Evolutionary conservation across 2,329 filamentous ascomycete genomes (phyloP), one percentile per base, ranked within the genome.

Genomic region (Penicillium sp.): DNA sequence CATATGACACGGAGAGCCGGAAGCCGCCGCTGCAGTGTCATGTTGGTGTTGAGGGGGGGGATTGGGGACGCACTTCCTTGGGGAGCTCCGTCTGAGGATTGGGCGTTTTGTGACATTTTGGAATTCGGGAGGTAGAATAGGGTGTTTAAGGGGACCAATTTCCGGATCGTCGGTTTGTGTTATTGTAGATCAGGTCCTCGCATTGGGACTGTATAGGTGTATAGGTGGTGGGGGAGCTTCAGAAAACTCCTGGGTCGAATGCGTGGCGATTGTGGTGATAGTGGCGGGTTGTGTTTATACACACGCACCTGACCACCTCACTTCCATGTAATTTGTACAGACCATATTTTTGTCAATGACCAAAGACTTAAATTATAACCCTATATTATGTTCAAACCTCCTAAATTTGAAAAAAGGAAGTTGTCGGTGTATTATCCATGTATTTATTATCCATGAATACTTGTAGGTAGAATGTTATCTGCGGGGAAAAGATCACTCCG

Each of bases 61-160:
- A 33, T 40, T 29, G 19, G 36, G 21, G 39, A 60, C 64, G 49
- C 65, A 72, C 70, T 60, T 65, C 70, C 70, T 44, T 68, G 65
- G 49, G 69, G 66, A 60, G 66, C 61, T 60, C 65, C 63, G 52
- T 65, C 68, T 59, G 68, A 66, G 62, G 69, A 64, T 64, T 67
- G 64, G 65, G 65, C 62, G 52, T 64, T 61, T 60, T 66, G 65
- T 56, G 69, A 47, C 67, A 69, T 72, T 64, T 59, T 66, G 34
- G 27, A 3, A 7, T 34, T 34, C 1, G 19, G 21, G n/a, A 16
- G 15, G 16, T 11, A n/a, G 23, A 11, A 7, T 9, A 11, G 25
- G 2, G 29, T 25, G 25, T 36, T 47, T 39, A 0, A 15, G 7
- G 19, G 16, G 7, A 33, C 21, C 9, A 5, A 16, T 21, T 19